These are phyloP conservation scores for Solanum etuberosum DNA, from an alignment of 257 asterid species.

Conservation along the genomic window DNA sequence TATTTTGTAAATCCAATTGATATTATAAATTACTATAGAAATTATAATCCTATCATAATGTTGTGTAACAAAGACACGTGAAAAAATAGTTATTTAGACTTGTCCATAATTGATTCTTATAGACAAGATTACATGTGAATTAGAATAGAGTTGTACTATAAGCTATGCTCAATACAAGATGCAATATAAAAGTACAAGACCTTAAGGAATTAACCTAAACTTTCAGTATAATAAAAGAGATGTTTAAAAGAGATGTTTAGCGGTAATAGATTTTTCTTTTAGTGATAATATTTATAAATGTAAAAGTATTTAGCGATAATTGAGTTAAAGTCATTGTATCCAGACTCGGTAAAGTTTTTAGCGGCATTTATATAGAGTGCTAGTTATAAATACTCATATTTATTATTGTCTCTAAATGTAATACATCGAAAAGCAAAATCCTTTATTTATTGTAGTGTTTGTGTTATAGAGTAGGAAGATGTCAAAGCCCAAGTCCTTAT, in stretches of 20 bases:
- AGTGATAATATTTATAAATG: neutral
- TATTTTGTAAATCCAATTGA: neutral
- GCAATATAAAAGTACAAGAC: neutral
- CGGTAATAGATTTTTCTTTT: no score
- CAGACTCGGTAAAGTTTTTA: no score
- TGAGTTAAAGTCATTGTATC: no score
- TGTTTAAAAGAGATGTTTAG: no score
- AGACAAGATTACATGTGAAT: neutral
- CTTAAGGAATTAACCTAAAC: neutral
- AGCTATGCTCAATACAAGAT: neutral
- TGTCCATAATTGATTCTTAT: neutral
- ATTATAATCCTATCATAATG: neutral
- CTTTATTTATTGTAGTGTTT: neutral
- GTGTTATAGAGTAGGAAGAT: neutral
- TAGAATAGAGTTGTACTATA: neutral
- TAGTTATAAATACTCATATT: neutral
- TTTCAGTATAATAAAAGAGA: no score
- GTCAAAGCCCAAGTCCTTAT: neutral
- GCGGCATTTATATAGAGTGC: no score
- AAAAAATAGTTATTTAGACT: neutral
- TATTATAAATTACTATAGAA: neutral
- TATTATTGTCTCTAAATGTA: no score
- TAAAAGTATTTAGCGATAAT: no score
- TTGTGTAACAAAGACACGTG: neutral
- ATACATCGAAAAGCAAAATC: neutral